Evolutionary conservation across 2,329 filamentous ascomycete species (phyloP).

Genomic region (Fusarium succisae): DNA sequence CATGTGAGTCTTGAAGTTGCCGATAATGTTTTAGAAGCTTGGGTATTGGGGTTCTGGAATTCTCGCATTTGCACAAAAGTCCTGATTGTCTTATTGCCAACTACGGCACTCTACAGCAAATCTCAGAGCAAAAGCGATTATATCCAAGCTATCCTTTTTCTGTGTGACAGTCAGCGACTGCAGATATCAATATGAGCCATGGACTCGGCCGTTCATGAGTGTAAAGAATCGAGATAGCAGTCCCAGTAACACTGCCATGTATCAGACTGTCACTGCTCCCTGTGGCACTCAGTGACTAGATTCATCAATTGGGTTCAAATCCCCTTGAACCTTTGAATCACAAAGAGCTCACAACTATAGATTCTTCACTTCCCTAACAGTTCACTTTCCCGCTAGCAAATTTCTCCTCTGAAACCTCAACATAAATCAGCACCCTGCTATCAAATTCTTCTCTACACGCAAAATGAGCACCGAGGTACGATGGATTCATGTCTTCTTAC

Average conservation of each 20-base stretch:
- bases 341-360: accelerated
- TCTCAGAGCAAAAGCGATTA: accelerated
- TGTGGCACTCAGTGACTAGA: accelerated
- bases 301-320: neutral
- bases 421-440: accelerated
- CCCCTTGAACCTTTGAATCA: neutral
- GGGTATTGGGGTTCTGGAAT: neutral
- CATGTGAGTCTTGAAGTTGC: accelerated
- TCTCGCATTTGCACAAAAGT: neutral
- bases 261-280: accelerated
- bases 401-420: accelerated
- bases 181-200: accelerated
- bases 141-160: neutral
- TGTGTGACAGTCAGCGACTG: neutral
- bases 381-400: accelerated
- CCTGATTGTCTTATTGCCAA: neutral
- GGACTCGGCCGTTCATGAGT: neutral
- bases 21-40: accelerated
- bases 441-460: accelerated
- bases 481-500: neutral
- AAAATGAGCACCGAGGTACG: neutral
- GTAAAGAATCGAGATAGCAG: neutral
- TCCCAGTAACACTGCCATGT: neutral
- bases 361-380: neutral
- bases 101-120: neutral